Percentiles rank a stretch among this genome's conserved stretches.
Evolutionary conservation across 352 stramenopile genomes (phyloP).

Genomic region (Plasmopara viticola): DNA sequence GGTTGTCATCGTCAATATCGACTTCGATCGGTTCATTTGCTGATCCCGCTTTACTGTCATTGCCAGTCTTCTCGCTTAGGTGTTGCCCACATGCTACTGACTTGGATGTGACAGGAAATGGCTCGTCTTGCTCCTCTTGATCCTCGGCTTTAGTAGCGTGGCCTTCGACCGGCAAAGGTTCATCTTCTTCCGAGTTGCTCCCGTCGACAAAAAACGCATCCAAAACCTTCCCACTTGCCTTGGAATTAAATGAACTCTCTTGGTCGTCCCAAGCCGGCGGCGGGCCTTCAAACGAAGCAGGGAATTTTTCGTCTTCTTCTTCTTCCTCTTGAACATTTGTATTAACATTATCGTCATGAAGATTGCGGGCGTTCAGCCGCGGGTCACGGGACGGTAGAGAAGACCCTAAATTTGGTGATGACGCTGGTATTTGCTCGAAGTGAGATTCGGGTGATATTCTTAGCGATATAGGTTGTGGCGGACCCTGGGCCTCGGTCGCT

Average conservation of each 20-base stretch:
- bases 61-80: not conserved
- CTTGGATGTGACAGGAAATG: constrained; percentile 16
- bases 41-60: not conserved
- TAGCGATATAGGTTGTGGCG: constrained; percentile 15
- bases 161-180: constrained; percentile 36
- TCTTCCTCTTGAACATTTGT: constrained; percentile 32
- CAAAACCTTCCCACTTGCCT: constrained; percentile 59
- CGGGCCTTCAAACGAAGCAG: constrained; percentile 35
- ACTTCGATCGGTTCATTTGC: constrained; percentile 22
- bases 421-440: constrained; percentile 3
- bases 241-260: constrained; percentile 38
- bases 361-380: not conserved
- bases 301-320: constrained; percentile 77
- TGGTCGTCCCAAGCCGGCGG: constrained; percentile 25
- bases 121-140: constrained; percentile 26
- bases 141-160: constrained; percentile 16
- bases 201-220: constrained; percentile 69
- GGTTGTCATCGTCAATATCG: constrained; percentile 15
- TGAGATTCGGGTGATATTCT: constrained; percentile 11
- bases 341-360: constrained; percentile 9
- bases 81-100: not conserved
- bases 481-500: constrained; percentile 8
- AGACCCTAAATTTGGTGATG: constrained; percentile 26
- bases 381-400: constrained; percentile 15
- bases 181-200: constrained; percentile 56